phyloP scores from a whole-genome alignment of 805 yeast species.

The Candida manassasensis region DNA sequence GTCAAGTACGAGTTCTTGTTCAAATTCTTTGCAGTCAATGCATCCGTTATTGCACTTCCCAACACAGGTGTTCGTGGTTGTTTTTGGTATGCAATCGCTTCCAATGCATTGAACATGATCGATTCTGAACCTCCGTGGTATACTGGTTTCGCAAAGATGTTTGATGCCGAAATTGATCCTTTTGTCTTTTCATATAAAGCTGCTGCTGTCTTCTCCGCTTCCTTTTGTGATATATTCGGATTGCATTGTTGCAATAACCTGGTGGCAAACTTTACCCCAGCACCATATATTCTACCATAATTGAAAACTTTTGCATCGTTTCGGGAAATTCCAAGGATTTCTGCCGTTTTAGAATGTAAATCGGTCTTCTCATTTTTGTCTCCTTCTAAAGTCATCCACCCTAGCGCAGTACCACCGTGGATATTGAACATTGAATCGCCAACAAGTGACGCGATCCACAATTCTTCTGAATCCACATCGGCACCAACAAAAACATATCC shows the following conservation, averaged over 20 bases:
- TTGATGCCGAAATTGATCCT: conserved; percentile 40
- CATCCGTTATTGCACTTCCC: conserved; percentile 90
- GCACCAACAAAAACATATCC: conserved; percentile 96
- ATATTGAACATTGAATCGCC: conserved; percentile 86
- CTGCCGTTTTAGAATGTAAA: conserved; percentile 89
- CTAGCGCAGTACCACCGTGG: conserved; percentile 95
- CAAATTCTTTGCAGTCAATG: conserved; percentile 63
- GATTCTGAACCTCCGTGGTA: conserved; percentile 95
- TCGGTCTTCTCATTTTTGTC: conserved; percentile 89
- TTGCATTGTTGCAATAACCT: conserved; percentile 81
- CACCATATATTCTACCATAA: conserved; percentile 96
- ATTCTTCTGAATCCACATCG: conserved; percentile 96
- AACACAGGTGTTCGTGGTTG: conserved; percentile 85
- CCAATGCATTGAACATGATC: conserved; percentile 82
- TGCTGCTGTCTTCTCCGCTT: conserved; percentile 62
- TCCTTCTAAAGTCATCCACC: conserved; percentile 99
- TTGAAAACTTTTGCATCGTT: conserved; percentile 93
- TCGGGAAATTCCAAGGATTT: conserved; percentile 81
- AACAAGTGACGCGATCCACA: conserved; percentile 94
- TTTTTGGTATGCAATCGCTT: conserved; percentile 76
- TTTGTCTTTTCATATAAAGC: conserved; percentile 77
- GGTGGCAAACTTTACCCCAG: conserved; percentile 88
- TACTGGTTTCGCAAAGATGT: conserved; percentile 21
- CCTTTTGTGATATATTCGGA: conserved; percentile 57
- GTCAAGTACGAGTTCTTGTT: conserved; percentile 68